Base-by-base conservation (phyloP, 2,329 filamentous ascomycete species). In the Pseudogymnoascus sp. region DNA sequence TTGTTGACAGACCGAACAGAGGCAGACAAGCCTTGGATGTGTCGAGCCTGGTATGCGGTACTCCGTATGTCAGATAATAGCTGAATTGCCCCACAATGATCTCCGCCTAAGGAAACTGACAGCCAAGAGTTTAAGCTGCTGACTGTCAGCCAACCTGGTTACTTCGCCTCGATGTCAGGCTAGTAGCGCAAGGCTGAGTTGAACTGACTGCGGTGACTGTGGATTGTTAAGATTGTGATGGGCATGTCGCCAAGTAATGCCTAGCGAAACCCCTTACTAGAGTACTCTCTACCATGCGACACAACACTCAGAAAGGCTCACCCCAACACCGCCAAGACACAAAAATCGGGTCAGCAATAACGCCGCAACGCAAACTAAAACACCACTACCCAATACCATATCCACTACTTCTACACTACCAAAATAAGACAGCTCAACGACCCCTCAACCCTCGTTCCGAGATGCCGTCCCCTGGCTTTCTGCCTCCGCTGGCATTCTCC, bases 371-470 rank as follows among this genome's bases (percentile, higher is more conserved):
- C n/a, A 55, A 55, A 30, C 25, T 19, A 55, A 55, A 55, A 55
- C 49, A 55, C n/a, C n/a, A 33, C 45, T 16, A 30, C 45, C 45
- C 45, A 55, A 30, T 55, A 19, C n/a, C n/a, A 19, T 19, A 19
- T 55, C 49, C 49, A 55, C 49, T 55, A 19, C 25, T 33, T 33
- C n/a, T 28, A 33, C 25, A 19, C 25, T 33, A 55, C 49, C n/a
- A 55, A 7, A 55, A 33, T 33, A 55, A 55, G 49, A 55, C 49
- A 55, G 49, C 28, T 55, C 49, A 55, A 55, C 11, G 49, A 55
- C 16, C 49, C 28, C 28, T 55, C 28, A 33, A 55, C 6, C 49
- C 16, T n/a, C 28, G 16, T 22, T 35, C 49, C 49, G 49, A 55
- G 28, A 55, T 55, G 28, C 49, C 49, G 28, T 55, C 28, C 49